A percentile compares a stretch with the other conserved stretches of the same genome.
phyloP scores from a whole-genome alignment of 73 alveolate species.

The Breviolum minutum region DNA sequence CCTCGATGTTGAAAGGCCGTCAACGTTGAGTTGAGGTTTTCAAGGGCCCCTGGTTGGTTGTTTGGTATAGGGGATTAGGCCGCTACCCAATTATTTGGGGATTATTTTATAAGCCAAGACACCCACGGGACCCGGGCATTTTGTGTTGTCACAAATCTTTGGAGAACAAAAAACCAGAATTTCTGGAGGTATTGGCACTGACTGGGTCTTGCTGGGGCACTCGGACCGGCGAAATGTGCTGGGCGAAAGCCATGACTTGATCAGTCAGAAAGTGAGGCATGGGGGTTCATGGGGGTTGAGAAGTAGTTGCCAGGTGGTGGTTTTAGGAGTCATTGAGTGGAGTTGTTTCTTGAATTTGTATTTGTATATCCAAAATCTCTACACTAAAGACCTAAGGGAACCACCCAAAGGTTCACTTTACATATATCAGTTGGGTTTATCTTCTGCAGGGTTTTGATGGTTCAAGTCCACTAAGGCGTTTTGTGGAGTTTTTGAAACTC shows the following conservation, averaged over 20 bases:
- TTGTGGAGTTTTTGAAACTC: no score
- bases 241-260: conserved; percentile 57
- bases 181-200: conserved; percentile 51
- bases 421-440: no score
- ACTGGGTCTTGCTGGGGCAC: conserved; percentile 82
- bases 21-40: background rate
- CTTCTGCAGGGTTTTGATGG: no score
- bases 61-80: background rate
- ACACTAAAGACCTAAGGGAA: no score
- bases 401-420: no score
- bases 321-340: background rate
- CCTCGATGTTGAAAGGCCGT: conserved; percentile 58
- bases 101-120: background rate
- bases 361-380: no score
- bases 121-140: background rate
- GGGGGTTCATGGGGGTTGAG: background rate
- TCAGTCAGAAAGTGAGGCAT: conserved; percentile 49
- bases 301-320: background rate
- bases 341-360: background rate
- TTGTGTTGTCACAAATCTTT: no score
- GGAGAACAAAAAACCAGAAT: no score
- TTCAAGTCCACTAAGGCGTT: no score
- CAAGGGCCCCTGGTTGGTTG: background rate
- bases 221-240: conserved; percentile 90
- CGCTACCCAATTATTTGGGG: no score